phyloP scores from a whole-genome alignment of 441 rosid genomes.

The Isatis lusitanica region DNA sequence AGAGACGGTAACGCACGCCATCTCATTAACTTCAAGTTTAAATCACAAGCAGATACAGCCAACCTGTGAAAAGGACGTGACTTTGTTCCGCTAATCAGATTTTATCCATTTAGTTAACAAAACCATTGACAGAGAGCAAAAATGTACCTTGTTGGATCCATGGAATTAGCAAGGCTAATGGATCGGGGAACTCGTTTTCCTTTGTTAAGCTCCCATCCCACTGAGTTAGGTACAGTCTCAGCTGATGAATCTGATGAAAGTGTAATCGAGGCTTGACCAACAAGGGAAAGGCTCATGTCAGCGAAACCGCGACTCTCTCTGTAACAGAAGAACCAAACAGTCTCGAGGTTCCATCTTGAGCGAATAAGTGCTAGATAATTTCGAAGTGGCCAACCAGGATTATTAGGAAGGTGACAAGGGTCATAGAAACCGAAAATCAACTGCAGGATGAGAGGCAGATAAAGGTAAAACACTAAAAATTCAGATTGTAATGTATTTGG shows the following conservation, averaged over 20 bases:
- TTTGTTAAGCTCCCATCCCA: constrained; percentile 91
- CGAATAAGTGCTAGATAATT: constrained; percentile 77
- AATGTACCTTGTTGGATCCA: constrained; percentile 84
- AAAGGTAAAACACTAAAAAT: neutral
- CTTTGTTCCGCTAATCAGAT: constrained; percentile 12
- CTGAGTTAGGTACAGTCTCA: constrained; percentile 59
- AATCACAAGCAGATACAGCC: constrained; percentile 88
- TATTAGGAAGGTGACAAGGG: constrained; percentile 83
- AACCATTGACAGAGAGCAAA: constrained; percentile 6
- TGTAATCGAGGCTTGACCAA: constrained; percentile 68
- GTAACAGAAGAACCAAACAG: constrained; percentile 70
- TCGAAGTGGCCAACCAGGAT: constrained; percentile 98
- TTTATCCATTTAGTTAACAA: neutral
- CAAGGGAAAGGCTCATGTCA: constrained; percentile 75
- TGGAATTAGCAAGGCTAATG: constrained; percentile 82
- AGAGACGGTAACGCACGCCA: constrained; percentile 98
- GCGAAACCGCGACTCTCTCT: constrained; percentile 92
- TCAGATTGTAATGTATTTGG: neutral
- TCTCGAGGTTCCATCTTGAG: constrained; percentile 73
- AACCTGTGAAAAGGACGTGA: constrained; percentile 48
- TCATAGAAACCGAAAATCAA: constrained; percentile 86
- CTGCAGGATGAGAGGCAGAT: constrained; percentile 44
- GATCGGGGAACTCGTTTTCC: constrained; percentile 61
- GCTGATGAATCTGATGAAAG: constrained; percentile 63
- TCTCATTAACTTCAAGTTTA: constrained; percentile 92